phyloP scores from a whole-genome alignment of 164 flowering plant species.

The Aristolochia californica region DNA sequence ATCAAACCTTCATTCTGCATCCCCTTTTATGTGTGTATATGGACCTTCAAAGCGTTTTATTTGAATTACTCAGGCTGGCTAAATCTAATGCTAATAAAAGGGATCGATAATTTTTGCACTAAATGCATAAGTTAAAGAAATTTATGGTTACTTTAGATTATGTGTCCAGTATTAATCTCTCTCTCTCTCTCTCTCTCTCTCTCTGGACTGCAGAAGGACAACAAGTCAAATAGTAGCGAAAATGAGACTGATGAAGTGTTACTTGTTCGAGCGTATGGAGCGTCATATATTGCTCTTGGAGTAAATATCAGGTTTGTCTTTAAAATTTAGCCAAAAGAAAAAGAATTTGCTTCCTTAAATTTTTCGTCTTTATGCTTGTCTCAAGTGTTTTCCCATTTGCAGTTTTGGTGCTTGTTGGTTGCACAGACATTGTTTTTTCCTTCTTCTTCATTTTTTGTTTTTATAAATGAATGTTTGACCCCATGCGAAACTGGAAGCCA shows the following conservation, averaged over 20 bases:
- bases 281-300: conserved; percentile 75
- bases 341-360: neutral
- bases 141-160: neutral
- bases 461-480: too few species aligned
- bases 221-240: conserved; percentile 19
- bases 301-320: conserved; percentile 65
- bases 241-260: conserved; percentile 61
- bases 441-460: too few species aligned
- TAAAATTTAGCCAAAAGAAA: neutral
- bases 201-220: conserved; percentile 43
- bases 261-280: conserved; percentile 81
- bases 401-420: too few species aligned
- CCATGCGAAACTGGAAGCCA: too few species aligned
- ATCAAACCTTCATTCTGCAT: too few species aligned
- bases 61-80: too few species aligned
- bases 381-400: neutral
- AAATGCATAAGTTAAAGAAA: neutral
- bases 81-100: too few species aligned
- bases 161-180: too few species aligned
- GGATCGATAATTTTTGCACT: neutral
- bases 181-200: too few species aligned
- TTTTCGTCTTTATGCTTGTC: neutral
- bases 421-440: too few species aligned
- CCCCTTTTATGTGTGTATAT: too few species aligned
- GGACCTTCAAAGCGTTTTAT: too few species aligned